Conservation (phyloP, 768 basidiomycete genomes). For the Agrocybe praecox region DNA sequence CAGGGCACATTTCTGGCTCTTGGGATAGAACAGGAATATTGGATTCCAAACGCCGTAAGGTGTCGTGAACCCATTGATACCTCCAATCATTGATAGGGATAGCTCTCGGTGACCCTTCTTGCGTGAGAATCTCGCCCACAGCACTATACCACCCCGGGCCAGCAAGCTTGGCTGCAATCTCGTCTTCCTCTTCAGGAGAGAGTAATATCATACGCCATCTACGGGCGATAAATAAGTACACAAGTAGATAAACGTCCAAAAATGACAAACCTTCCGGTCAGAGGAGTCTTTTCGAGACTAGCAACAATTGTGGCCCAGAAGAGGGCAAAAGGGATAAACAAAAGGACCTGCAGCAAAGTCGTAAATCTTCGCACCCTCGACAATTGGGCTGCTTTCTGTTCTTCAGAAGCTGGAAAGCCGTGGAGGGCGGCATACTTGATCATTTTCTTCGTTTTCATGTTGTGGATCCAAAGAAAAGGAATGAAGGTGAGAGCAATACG, state of each 20-base stretch:
- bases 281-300: conserved; percentile 74
- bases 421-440: conserved; percentile 55
- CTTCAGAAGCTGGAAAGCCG: conserved; percentile 53
- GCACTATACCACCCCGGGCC: conserved; percentile 88
- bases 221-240: conserved; percentile 5
- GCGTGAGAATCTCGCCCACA: conserved; percentile 75
- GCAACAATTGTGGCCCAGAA: conserved; percentile 74
- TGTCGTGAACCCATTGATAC: conserved; percentile 82
- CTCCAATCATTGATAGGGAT: conserved; percentile 87
- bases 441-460: conserved; percentile 48
- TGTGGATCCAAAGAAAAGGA: conserved; percentile 67
- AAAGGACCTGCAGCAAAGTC: conserved; percentile 50
- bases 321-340: conserved; percentile 61
- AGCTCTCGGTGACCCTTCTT: conserved; percentile 61
- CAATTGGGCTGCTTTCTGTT: conserved; percentile 49
- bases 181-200: conserved; percentile 92
- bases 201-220: conserved; percentile 89
- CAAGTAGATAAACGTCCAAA: not conserved
- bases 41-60: conserved; percentile 74
- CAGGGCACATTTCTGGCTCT: conserved; percentile 54
- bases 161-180: conserved; percentile 78
- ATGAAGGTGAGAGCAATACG: conserved; percentile 77
- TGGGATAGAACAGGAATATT: conserved; percentile 69
- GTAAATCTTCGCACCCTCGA: conserved; percentile 53
- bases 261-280: conserved; percentile 76